phyloP scores from a whole-genome alignment of 164 flowering plant genomes.

The Annona squamosa region DNA sequence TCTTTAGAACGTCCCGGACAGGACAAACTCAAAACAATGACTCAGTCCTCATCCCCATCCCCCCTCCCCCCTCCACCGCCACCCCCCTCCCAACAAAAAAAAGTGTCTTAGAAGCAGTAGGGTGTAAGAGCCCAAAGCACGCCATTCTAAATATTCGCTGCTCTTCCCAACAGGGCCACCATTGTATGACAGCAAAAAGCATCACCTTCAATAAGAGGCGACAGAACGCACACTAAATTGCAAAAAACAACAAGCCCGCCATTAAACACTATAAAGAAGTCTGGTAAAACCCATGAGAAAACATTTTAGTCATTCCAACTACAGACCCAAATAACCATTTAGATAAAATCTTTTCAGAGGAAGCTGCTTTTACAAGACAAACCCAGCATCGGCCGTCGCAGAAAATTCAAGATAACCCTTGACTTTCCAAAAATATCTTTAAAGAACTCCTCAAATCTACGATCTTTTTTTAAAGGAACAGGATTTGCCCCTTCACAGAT shows the following conservation, averaged over 20 bases:
- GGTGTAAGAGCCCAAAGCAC: background rate
- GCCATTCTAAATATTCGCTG: background rate
- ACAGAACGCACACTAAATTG: background rate
- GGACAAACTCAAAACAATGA: background rate
- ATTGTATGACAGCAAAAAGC: background rate
- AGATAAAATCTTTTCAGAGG: background rate
- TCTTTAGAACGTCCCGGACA: background rate
- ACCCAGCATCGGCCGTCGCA: background rate
- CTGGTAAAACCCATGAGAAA: background rate
- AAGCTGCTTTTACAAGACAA: background rate
- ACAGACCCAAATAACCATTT: background rate
- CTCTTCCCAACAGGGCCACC: background rate
- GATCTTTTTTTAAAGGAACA: too few relatives aligned
- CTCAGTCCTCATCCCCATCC: background rate
- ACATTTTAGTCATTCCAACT: background rate
- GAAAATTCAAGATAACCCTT: too few relatives aligned
- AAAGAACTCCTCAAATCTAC: too few relatives aligned
- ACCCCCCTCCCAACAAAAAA: background rate
- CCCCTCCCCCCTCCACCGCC: background rate
- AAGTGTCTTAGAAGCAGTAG: background rate
- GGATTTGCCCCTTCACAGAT: background rate
- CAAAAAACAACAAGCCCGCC: background rate
- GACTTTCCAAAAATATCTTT: too few relatives aligned
- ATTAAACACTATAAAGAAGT: background rate
- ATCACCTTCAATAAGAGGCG: background rate